Evolutionary conservation across 164 flowering plant species (phyloP).

Genomic region (Santalum album): DNA sequence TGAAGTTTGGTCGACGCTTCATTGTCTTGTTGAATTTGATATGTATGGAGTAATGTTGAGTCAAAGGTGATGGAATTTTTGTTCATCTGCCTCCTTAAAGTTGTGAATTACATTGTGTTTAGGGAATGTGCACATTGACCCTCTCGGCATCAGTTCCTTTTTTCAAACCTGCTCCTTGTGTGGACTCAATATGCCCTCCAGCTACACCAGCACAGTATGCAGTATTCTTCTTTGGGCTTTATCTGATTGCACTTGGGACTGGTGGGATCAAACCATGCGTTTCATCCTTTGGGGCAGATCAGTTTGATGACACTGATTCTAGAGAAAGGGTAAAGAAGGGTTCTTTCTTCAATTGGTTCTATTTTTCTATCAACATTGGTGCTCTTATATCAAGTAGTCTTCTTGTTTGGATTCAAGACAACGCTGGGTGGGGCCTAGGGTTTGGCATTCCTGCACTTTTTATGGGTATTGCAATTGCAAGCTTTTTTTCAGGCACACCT

Average conservation of each 20-base stretch:
- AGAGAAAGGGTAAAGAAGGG: constrained; percentile 67
- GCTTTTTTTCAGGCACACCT: constrained; percentile 67
- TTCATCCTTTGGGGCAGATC: constrained; percentile 87
- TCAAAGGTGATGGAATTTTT: too few species aligned
- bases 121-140: too few species aligned
- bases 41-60: too few species aligned
- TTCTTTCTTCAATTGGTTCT: constrained; percentile 87
- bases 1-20: too few species aligned
- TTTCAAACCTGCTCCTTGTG: constrained; percentile 53
- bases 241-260: constrained; percentile 78
- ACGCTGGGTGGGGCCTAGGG: constrained; percentile 87
- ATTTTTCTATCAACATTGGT: constrained; percentile 79
- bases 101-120: too few species aligned
- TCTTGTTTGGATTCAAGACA: constrained; percentile 78
- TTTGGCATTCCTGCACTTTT: constrained; percentile 83
- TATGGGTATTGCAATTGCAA: constrained; percentile 69
- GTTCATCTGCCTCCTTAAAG: too few species aligned
- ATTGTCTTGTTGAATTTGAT: too few species aligned
- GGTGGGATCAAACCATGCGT: constrained; percentile 92
- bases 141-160: too few species aligned
- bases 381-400: constrained; percentile 72
- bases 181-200: constrained; percentile 53
- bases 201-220: constrained; percentile 61
- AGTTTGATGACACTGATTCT: constrained; percentile 81
- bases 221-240: constrained; percentile 65